These are phyloP conservation scores for Floccularia luteovirens DNA, from an alignment of 768 basidiomycete genomes.

Conservation along the genomic window DNA sequence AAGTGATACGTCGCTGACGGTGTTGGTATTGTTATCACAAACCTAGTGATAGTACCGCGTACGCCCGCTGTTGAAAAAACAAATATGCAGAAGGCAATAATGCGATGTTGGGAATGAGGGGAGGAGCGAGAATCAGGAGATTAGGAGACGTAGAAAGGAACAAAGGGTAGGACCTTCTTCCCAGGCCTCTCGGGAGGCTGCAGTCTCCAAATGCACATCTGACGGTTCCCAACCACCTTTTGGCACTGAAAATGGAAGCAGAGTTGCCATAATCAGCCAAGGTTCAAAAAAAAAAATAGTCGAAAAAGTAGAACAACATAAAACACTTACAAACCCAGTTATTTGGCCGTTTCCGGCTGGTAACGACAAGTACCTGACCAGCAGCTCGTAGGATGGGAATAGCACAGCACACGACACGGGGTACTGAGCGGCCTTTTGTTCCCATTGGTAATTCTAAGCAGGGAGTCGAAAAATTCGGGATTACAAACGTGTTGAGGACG, in stretches of 20 bases:
- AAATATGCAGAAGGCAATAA: conserved; percentile 15
- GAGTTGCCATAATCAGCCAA: conserved; percentile 1
- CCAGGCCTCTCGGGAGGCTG: conserved; percentile 85
- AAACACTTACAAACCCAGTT: conserved; percentile 80
- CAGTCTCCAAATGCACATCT: conserved; percentile 77
- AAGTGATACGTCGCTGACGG: conserved; percentile 83
- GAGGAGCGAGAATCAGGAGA: conserved; percentile 56
- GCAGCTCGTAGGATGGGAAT: conserved; percentile 73
- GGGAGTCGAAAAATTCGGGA: conserved; percentile 8
- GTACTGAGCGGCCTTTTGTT: conserved; percentile 71
- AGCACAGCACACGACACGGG: conserved; percentile 86
- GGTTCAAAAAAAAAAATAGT: conserved; percentile 4
- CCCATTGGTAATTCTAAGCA: conserved; percentile 27
- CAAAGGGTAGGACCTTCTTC: conserved; percentile 94
- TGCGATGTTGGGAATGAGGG: conserved; percentile 20
- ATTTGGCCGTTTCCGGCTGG: conserved; percentile 75
- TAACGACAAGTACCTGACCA: conserved; percentile 76
- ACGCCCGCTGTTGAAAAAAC: conserved; percentile 65
- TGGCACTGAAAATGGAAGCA: conserved; percentile 48
- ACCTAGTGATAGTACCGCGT: conserved; percentile 80
- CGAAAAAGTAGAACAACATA: conserved; percentile 6
- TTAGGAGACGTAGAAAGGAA: conserved; percentile 66
- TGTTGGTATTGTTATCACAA: conserved; percentile 74
- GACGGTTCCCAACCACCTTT: conserved; percentile 88
- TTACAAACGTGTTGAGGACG: conserved; percentile 6